Evolutionary conservation across 2,329 filamentous ascomycete species (phyloP).

Genomic region (Xylariaceae sp.): DNA sequence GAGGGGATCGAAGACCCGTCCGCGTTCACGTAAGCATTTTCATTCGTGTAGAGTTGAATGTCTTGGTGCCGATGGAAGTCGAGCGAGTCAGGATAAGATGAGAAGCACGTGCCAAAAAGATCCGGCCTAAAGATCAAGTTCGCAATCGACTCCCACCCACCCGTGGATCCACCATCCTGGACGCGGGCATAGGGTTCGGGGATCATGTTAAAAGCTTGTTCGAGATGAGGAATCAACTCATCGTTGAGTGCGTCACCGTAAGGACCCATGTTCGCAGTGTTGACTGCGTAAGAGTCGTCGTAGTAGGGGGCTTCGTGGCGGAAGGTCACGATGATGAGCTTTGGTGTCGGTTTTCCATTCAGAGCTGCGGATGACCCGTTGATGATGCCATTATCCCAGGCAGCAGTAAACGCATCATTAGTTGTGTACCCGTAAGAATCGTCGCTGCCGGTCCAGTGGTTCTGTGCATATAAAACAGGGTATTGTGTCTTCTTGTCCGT

Average conservation of each 20-base stretch:
- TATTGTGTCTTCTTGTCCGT: conserved; percentile 17
- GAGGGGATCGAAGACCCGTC: conserved; percentile 14
- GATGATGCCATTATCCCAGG: conserved; percentile 18
- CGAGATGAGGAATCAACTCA: conserved; percentile 20
- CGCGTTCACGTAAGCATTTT: conserved; percentile 17
- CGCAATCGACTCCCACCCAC: conserved; percentile 20
- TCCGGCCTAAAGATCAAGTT: conserved; percentile 20
- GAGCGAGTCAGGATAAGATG: conserved; percentile 21
- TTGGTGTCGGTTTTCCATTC: conserved; percentile 12
- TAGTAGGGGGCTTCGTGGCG: conserved; percentile 22
- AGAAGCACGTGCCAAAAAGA: conserved; percentile 24
- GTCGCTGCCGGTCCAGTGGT: conserved; percentile 17
- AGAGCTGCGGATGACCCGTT: conserved; percentile 7
- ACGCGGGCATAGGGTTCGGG: conserved; percentile 19
- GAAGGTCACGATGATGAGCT: conserved; percentile 20
- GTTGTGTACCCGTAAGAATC: conserved; percentile 13
- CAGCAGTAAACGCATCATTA: conserved; percentile 8
- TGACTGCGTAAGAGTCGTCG: conserved; percentile 23
- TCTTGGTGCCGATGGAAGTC: conserved; percentile 20
- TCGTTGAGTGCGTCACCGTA: conserved; percentile 23
- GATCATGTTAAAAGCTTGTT: conserved; percentile 18
- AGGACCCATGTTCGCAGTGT: conserved; percentile 21
- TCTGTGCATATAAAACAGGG: conserved; percentile 20
- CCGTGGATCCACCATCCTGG: conserved; percentile 22
- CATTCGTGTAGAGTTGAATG: conserved; percentile 18